Conservation (phyloP, 148 eudicot species). For the Persicaria maculosa region DNA sequence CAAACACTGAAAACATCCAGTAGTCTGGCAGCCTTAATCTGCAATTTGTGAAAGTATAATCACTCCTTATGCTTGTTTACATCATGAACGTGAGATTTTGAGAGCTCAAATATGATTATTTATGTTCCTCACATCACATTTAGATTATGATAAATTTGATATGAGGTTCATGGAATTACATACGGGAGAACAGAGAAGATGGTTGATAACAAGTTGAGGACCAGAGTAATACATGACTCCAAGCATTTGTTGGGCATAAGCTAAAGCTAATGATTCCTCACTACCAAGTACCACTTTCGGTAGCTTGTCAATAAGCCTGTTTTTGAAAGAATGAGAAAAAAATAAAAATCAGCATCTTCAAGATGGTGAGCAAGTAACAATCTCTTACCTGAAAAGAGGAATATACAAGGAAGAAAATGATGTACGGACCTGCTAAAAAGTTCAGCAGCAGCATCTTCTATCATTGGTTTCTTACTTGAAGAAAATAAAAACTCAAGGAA, state of each 20-base stretch:
- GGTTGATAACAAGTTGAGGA: constrained; percentile 65
- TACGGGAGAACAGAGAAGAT: constrained; percentile 78
- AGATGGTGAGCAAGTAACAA: not conserved
- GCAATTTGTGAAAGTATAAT: constrained; percentile 14
- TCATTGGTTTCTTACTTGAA: constrained; percentile 34
- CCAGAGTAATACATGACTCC: constrained; percentile 79
- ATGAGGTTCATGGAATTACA: constrained; percentile 17
- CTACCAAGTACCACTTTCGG: constrained; percentile 78
- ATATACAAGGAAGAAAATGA: not conserved
- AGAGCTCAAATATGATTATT: not conserved
- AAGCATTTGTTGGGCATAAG: constrained; percentile 72
- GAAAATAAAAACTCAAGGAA: constrained; percentile 46
- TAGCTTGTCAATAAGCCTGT: constrained; percentile 80
- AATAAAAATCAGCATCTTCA: constrained; percentile 4
- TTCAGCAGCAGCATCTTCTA: constrained; percentile 53
- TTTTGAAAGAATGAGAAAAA: constrained; percentile 10
- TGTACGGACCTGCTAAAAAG: constrained; percentile 61
- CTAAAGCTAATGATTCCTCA: constrained; percentile 64
- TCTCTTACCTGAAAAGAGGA: not conserved
- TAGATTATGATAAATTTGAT: not conserved
- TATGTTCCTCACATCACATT: not conserved
- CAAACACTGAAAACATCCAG: constrained; percentile 75
- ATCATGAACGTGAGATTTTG: not conserved
- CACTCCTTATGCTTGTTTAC: not conserved
- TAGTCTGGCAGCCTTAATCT: constrained; percentile 69